Evolutionary conservation across 352 stramenopile species (phyloP).

Genomic region (Pythium biforme): DNA sequence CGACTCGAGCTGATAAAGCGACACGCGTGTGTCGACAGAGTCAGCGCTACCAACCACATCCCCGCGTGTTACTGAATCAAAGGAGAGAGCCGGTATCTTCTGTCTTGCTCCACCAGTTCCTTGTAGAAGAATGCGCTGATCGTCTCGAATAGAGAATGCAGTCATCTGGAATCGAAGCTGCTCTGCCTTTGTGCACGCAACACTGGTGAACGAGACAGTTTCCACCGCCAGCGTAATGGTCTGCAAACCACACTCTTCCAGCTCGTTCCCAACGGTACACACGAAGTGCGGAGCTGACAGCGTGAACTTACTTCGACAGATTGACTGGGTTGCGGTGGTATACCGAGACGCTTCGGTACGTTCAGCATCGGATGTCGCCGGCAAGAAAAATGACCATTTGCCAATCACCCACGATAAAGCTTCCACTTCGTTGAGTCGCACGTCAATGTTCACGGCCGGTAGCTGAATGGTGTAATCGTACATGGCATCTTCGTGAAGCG

Average conservation of each 20-base stretch:
- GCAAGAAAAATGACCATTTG: constrained; percentile 80
- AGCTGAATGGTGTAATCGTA: constrained; percentile 63
- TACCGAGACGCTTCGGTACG: background rate
- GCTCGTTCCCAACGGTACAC: constrained; percentile 11
- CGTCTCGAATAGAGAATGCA: constrained; percentile 33
- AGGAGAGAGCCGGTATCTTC: constrained; percentile 40
- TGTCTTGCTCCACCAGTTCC: constrained; percentile 38
- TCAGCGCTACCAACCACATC: background rate
- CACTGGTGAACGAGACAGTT: constrained; percentile 26
- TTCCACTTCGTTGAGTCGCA: constrained; percentile 60
- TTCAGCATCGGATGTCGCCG: constrained; percentile 9
- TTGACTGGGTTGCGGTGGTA: background rate
- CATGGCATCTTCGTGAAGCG: constrained; percentile 50
- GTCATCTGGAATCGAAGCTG: constrained; percentile 17
- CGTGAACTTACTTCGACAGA: constrained; percentile 11
- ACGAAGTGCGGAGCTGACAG: constrained; percentile 10
- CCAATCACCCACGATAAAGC: constrained; percentile 60
- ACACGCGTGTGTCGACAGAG: constrained; percentile 13
- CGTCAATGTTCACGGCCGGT: constrained; percentile 46
- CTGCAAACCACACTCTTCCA: background rate
- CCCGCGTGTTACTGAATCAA: constrained; percentile 15
- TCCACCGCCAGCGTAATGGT: constrained; percentile 31
- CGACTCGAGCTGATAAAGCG: constrained; percentile 37
- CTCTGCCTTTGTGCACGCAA: constrained; percentile 17
- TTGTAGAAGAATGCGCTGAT: constrained; percentile 34